phyloP scores from a whole-genome alignment of 140 eudicot genomes.

The Bidens hawaiensis region DNA sequence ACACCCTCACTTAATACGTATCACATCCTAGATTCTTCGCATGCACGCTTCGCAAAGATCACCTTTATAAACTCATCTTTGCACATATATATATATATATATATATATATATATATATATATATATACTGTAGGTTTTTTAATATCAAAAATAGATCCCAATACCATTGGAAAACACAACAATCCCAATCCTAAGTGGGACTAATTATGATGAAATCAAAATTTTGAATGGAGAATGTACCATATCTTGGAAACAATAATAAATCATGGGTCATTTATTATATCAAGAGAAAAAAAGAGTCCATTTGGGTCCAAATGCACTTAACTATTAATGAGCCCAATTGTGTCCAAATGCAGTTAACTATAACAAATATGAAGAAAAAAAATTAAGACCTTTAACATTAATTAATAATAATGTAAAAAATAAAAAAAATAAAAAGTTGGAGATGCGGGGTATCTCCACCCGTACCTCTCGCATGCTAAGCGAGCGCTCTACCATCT shows the following conservation, averaged over 20 bases:
- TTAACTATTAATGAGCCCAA: too few relatives aligned
- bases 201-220: not conserved
- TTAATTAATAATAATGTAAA: too few relatives aligned
- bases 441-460: conserved; percentile 95
- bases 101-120: too few relatives aligned
- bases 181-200: not conserved
- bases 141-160: not conserved
- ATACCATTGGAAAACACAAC: not conserved
- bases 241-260: not conserved
- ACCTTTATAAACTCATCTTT: too few relatives aligned
- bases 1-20: too few relatives aligned
- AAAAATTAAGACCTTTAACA: too few relatives aligned
- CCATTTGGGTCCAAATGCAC: conserved; percentile 7
- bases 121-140: too few relatives aligned
- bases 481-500: conserved; percentile 98
- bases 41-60: too few relatives aligned
- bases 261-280: not conserved
- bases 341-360: not conserved
- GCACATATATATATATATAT: too few relatives aligned
- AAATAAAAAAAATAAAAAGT: not conserved
- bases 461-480: conserved; percentile 99
- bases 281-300: not conserved
- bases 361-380: not conserved
- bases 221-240: not conserved
- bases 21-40: too few relatives aligned